These are phyloP conservation scores for Cladosporium sp. DNA, from an alignment of 2,329 filamentous ascomycete genomes.

Conservation along the genomic window DNA sequence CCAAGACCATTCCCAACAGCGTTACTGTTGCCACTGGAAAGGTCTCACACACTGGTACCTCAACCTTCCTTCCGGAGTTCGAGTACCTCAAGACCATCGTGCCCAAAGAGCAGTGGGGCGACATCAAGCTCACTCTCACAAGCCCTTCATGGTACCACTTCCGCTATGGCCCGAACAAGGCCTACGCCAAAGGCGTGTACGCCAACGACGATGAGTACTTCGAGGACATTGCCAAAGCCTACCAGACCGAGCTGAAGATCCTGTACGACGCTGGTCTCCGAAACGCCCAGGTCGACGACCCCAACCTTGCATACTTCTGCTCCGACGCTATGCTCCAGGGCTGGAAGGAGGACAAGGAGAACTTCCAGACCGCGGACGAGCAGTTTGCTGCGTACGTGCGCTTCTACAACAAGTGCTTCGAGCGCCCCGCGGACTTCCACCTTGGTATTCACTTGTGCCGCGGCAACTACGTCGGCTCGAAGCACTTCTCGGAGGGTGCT, in stretches of 20 bases:
- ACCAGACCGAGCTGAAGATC: conserved; percentile 48
- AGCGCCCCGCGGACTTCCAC: conserved; percentile 68
- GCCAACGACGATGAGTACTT: conserved; percentile 50
- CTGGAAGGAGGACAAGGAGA: conserved; percentile 67
- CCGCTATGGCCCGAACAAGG: conserved; percentile 53
- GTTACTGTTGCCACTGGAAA: conserved; percentile 59
- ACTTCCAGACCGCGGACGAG: conserved; percentile 67
- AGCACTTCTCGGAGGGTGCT: conserved; percentile 50
- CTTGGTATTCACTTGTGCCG: conserved; percentile 74
- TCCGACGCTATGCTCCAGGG: conserved; percentile 69
- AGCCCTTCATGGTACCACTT: conserved; percentile 27
- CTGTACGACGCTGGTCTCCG: conserved; percentile 47
- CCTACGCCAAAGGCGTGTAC: conserved; percentile 49
- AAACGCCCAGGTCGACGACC: conserved; percentile 53
- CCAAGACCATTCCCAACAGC: conserved; percentile 56
- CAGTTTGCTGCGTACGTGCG: conserved; percentile 74
- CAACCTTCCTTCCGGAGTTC: conserved; percentile 59
- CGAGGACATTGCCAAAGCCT: conserved; percentile 48
- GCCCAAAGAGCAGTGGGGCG: conserved; percentile 60
- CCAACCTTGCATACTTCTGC: conserved; percentile 64
- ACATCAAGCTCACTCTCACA: conserved; percentile 47
- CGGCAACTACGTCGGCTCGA: conserved; percentile 49
- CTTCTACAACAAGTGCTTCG: conserved; percentile 69
- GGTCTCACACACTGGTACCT: conserved; percentile 57
- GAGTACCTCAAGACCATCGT: conserved; percentile 61